These are phyloP conservation scores for Aspergillus ustus DNA, from an alignment of 2,329 filamentous ascomycete species.

Conservation along the genomic window DNA sequence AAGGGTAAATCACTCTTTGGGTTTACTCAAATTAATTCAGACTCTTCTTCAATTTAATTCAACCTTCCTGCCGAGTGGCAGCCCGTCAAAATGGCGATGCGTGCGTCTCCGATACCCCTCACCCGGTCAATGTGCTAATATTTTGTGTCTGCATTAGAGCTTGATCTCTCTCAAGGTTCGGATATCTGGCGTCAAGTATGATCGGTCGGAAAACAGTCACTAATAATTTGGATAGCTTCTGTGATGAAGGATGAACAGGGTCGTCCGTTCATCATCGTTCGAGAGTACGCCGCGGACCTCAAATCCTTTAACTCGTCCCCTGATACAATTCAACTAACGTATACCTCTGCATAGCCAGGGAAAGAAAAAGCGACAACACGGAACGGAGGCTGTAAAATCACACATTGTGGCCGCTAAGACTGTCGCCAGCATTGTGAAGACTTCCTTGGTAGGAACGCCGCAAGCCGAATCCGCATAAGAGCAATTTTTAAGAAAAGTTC, in stretches of 20 bases:
- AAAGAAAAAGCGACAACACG: constrained; percentile 95
- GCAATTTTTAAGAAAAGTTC: constrained; percentile 13
- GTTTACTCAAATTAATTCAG: constrained; percentile 10
- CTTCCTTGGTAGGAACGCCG: constrained; percentile 69
- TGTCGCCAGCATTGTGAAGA: constrained; percentile 96
- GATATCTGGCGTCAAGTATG: not conserved
- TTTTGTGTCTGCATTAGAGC: constrained; percentile 39
- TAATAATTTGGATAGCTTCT: constrained; percentile 55
- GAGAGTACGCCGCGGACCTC: constrained; percentile 72
- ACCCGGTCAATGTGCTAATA: constrained; percentile 33
- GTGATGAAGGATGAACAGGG: constrained; percentile 97
- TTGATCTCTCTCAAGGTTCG: constrained; percentile 54
- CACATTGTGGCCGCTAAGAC: constrained; percentile 97
- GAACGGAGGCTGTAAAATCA: constrained; percentile 95
- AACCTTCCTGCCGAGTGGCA: constrained; percentile 36
- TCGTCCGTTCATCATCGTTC: constrained; percentile 94
- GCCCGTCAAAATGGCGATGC: constrained; percentile 53
- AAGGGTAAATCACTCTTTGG: constrained; percentile 18
- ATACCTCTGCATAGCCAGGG: constrained; percentile 69
- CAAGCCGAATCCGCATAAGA: not conserved
- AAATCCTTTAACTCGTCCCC: constrained; percentile 3
- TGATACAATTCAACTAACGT: constrained; percentile 16
- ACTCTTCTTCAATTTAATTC: not conserved
- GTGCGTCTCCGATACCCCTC: constrained; percentile 49
- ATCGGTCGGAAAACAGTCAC: constrained; percentile 13